Evolutionary conservation across 176 grass and related monocot species (phyloP).

Genomic region (Alopecurus myosuroides): DNA sequence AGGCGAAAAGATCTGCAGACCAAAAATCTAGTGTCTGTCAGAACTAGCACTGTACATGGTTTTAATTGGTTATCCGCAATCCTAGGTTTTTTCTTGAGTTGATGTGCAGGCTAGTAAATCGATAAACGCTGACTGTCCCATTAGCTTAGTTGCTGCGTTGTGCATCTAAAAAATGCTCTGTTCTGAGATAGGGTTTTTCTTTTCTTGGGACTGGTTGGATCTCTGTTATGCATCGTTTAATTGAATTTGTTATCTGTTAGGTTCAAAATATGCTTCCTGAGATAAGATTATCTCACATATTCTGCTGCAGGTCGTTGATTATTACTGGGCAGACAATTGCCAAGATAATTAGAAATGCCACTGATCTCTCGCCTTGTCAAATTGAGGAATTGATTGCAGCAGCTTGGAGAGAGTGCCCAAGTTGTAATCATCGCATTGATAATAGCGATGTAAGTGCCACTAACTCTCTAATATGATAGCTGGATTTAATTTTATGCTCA

Average conservation of each 20-base stretch:
- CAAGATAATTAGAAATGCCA: slow-evolving; percentile 28
- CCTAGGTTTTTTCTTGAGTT: not conserved
- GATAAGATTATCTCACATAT: not conserved
- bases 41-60: not conserved
- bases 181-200: not conserved
- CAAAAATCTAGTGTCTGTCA: not conserved
- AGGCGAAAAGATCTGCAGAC: not conserved
- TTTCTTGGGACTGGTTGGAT: not conserved
- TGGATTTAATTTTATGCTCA: not conserved
- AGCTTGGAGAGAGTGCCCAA: slow-evolving; percentile 52
- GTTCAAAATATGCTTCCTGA: not conserved
- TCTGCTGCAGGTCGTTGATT: slow-evolving; percentile 59
- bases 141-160: not conserved
- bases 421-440: slow-evolving; percentile 49
- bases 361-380: not conserved
- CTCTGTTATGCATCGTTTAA: not conserved
- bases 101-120: not conserved
- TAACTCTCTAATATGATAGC: not conserved
- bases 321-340: slow-evolving; percentile 38
- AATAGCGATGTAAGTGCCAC: slow-evolving; percentile 53
- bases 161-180: not conserved
- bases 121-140: not conserved
- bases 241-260: not conserved
- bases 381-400: slow-evolving; percentile 37
- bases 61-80: not conserved